Percentiles rank a stretch among this genome's conserved stretches.
Evolutionary conservation across 768 basidiomycete species (phyloP).

Genomic region (Naganishia vishniacii): DNA sequence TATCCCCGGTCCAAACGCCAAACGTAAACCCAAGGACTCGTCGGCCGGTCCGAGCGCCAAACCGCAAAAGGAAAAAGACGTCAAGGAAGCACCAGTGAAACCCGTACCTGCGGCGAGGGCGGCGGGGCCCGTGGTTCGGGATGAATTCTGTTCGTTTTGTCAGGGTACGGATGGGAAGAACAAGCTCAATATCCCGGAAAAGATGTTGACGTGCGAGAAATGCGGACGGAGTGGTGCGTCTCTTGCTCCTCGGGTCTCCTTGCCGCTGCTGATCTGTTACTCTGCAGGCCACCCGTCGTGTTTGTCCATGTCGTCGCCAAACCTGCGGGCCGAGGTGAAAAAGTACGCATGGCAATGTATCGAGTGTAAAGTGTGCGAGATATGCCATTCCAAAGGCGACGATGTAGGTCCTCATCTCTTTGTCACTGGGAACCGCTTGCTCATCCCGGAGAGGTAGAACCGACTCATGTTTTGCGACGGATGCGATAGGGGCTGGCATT

Average conservation of each 20-base stretch:
- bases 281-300: slow-evolving; percentile 89
- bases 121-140: slow-evolving; percentile 47
- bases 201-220: slow-evolving; percentile 69
- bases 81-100: background rate
- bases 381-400: slow-evolving; percentile 76
- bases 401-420: slow-evolving; percentile 60
- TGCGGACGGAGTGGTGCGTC: slow-evolving; percentile 75
- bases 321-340: slow-evolving; percentile 57
- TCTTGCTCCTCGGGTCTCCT: no score
- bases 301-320: slow-evolving; percentile 57
- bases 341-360: slow-evolving; percentile 80
- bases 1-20: background rate
- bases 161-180: slow-evolving; percentile 62
- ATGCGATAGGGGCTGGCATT: slow-evolving; percentile 64
- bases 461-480: slow-evolving; percentile 84
- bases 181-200: slow-evolving; percentile 57
- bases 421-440: slow-evolving; percentile 19
- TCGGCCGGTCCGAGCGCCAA: background rate
- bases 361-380: slow-evolving; percentile 87
- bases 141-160: slow-evolving; percentile 74
- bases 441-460: slow-evolving; percentile 52
- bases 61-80: background rate
- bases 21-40: background rate
- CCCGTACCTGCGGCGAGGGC: background rate
- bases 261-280: no score